Evolutionary conservation across 1,284 basidiomycete species (phyloP), one percentile per base, ranked within the genome.

Genomic region (Omphalotus olearius): DNA sequence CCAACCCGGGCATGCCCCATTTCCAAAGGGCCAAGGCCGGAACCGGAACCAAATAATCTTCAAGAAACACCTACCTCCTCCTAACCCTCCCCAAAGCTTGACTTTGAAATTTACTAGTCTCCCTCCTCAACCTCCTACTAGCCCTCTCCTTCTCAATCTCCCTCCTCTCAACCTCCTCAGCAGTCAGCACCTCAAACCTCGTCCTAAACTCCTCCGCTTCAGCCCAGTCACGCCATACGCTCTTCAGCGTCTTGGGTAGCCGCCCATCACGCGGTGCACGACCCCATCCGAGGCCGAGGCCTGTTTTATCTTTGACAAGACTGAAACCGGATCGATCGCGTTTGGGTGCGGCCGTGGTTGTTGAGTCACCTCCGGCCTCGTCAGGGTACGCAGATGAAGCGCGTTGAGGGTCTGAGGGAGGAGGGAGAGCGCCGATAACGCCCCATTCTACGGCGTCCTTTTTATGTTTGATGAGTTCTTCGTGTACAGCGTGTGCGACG

Each of bases 201-300:
- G 96, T 98, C 55, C 83, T 82, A 68, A 92, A 98, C 66, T 95
- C 92, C 64, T 92, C 88, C 30, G 88, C 83, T 63, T 98, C 96
- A 47, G 79, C 79, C 92, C 93, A 98, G 64, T 98, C 96, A 46
- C 94, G 74, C 93, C 95, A 99, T 1, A 95, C 88, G 52, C 92
- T 91, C 63, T 82, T 83, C 43, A 98, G 69, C n/a, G 79, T 75
- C 64, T 89, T 88, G 1, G 93, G 90, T 0, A 93, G 91, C 30
- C 82, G 71, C 16, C 85, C 85, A 50, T 87, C 85, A 56, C 80
- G 78, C 17, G 83, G 80, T 37, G 83, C 76, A 18, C 83, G 72
- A 7, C 83, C 83, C 80, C 82, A 87, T 6, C 82, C 82, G 5
- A 85, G 71, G 2, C 86, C 85, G 28, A 85, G 70, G 1, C 89